Base-by-base conservation (phyloP, 2,329 filamentous ascomycete genomes). In the Exophiala sp. region DNA sequence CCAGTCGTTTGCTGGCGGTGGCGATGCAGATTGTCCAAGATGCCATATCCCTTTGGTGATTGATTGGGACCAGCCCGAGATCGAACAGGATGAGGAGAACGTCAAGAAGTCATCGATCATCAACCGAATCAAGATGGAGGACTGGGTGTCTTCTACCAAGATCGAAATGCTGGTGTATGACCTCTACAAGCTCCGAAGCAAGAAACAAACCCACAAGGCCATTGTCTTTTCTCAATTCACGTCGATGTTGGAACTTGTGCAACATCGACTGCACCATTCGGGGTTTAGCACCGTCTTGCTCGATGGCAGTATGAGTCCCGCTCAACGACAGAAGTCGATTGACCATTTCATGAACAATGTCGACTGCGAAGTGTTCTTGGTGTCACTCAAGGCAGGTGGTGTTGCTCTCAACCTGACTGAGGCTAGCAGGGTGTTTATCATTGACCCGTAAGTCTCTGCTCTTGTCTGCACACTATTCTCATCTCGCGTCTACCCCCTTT, bases 211-310 rank as follows among this genome's bases (percentile, higher is more conserved):
- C 0, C 85, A 93, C 67, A 98, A 98, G 72, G 94, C 88, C 2
- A 97, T 97, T 64, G 93, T 97, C 57, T 97, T 97, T 67, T 95
- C 88, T 7, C 90, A 96, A 63, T 97, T 97, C 65, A 96, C 91
- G 0, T 93, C 88, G 1, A 97, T 97, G 91, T 74, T 97, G 52
- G 91, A 96, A 72, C 79, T 97, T 21, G 91, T 96, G 40, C 91
- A 97, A 70, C 97, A 91, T 91, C 87, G 91, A 47, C 80, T 98
- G 46, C 88, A 90, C 50, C 86, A 91, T 53, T 93, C 91, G n/a
- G 93, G 93, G 4, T 95, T 98, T 70, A 95, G 88, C 34, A 98
- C 93, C 0, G 93, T 97, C 50, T 95, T 98, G 88, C 79, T 98
- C 3, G 93, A 98, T 65, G 93, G 93, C 19, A 94, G 85, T 68